Base-by-base conservation (phyloP, 2,329 filamentous ascomycete species). In the Alternaria sp. region DNA sequence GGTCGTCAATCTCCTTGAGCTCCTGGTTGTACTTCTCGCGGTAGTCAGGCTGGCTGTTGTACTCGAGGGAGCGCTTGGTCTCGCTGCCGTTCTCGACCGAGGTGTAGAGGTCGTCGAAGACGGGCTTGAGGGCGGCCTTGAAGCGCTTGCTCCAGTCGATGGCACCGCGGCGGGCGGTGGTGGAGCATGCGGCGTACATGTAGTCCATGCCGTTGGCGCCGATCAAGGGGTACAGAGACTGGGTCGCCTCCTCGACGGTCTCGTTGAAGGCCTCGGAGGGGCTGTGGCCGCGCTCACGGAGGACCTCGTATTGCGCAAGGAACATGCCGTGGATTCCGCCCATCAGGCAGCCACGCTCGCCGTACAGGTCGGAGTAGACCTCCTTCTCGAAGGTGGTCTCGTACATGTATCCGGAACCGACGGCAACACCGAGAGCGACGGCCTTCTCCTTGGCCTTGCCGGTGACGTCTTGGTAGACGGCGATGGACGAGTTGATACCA, bases 361-460 rank as follows among this genome's bases (percentile, higher is more conserved):
- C 96, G 88, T 99, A 99, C 74, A 99, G 91, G 86, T 98, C 96
- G 69, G 93, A 97, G 92, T 97, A 97, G 81, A 99, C 96, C 88
- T 99, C 96, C 91, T 99, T 99, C 90, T 99, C 91, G 81, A 99
- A 99, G 82, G 96, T 99, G 81, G 96, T 99, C 91, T 98, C 92
- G 90, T 99, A 99, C 77, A 99, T 92, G 89, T 99, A 99, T 80
- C 96, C 96, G 79, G 91, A 93, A 83, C 95, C 96, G 81, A 99
- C 92, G 81, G 95, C 96, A 70, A 98, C 95, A 86, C 96, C 96
- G 77, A 99, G 90, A 75, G 96, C 96, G 78, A 97, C 86, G 77
- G 96, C 96, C 89, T 95, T 97, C 90, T 99, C 96, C 88, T 98
- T 90, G 80, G 96, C 96, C 86, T 97, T 92, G 83, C 96, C 96